phyloP scores from a whole-genome alignment of 345 rosid species.

The Anacardium occidentale region DNA sequence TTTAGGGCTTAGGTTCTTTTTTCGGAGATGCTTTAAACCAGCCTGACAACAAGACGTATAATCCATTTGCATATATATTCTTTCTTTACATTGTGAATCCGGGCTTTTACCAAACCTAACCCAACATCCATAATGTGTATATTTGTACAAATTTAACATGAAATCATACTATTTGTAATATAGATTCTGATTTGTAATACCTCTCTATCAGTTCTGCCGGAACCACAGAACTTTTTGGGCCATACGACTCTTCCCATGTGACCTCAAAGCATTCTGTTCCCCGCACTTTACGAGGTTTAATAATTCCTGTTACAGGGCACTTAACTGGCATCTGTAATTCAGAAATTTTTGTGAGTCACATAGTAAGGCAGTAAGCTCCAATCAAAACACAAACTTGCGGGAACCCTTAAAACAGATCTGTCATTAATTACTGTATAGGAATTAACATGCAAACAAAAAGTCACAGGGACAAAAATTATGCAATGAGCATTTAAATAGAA shows the following conservation, averaged over 20 bases:
- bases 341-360: not conserved
- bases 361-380: not conserved
- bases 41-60: no score
- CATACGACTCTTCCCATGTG: slow-evolving; percentile 60
- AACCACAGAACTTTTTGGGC: slow-evolving; percentile 63
- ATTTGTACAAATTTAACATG: not conserved
- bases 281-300: slow-evolving; percentile 64
- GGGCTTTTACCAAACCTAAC: not conserved
- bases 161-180: no score
- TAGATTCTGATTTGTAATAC: slow-evolving; percentile 25
- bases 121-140: no score
- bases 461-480: not conserved
- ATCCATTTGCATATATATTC: not conserved
- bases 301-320: slow-evolving; percentile 73
- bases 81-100: not conserved
- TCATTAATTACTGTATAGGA: no score
- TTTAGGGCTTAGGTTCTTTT: no score
- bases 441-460: not conserved
- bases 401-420: not conserved
- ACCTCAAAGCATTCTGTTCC: slow-evolving; percentile 84
- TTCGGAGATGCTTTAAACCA: no score
- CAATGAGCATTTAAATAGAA: not conserved
- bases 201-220: slow-evolving; percentile 78
- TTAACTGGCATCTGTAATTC: slow-evolving; percentile 57
- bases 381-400: not conserved